These are phyloP conservation scores for Eucalyptus leucophloia DNA, from an alignment of 345 rosid species.

Conservation along the genomic window DNA sequence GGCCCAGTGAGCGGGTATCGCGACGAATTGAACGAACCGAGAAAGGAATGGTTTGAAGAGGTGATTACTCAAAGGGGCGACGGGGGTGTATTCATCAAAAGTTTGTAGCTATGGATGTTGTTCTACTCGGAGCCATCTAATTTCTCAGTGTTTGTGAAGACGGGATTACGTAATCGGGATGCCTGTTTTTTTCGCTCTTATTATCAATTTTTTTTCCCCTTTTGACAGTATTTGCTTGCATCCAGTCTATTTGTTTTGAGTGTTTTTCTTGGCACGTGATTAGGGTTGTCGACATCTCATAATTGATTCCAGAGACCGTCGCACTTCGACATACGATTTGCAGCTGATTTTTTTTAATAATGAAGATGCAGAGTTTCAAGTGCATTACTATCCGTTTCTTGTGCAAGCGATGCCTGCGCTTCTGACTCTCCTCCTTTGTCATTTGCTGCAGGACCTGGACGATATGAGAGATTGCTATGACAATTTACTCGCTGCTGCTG, in stretches of 20 bases:
- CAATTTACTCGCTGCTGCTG: constrained; percentile 85
- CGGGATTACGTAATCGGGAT: background rate
- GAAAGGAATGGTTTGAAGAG: background rate
- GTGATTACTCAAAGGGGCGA: background rate
- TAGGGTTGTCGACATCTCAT: background rate
- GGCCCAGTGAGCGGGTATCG: background rate
- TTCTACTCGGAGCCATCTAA: background rate
- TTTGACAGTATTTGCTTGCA: background rate
- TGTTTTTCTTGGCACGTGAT: background rate
- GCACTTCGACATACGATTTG: background rate
- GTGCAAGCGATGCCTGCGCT: background rate
- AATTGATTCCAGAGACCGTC: background rate
- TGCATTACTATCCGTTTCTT: background rate
- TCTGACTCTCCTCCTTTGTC: background rate
- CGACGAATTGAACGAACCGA: background rate
- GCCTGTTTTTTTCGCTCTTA: background rate
- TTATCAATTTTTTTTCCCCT: background rate
- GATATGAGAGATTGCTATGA: constrained; percentile 93
- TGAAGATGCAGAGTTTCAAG: background rate
- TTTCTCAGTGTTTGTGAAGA: background rate
- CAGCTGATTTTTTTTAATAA: background rate
- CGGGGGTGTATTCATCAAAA: background rate
- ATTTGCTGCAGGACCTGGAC: constrained; percentile 44
- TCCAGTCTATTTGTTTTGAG: background rate
- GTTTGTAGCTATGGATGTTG: background rate